These are phyloP conservation scores for Lentinula detonsa DNA, from an alignment of 768 basidiomycete genomes.

Conservation along the genomic window DNA sequence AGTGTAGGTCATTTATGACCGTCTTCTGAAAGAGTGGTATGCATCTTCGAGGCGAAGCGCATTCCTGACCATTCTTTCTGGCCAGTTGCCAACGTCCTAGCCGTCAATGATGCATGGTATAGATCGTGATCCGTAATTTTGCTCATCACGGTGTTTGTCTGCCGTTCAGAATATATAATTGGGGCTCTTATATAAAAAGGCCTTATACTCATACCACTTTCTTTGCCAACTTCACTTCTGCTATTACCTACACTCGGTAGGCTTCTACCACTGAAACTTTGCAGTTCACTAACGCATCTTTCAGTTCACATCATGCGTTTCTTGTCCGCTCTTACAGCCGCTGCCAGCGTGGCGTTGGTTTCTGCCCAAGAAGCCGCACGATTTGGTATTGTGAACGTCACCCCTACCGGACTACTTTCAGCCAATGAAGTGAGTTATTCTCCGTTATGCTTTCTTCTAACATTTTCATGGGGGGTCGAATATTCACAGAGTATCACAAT, in stretches of 20 bases:
- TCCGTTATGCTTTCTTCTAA: background rate
- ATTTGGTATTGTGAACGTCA: background rate
- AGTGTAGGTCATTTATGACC: no score
- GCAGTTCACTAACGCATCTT: background rate
- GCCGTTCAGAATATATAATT: no score
- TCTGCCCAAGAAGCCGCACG: slow-evolving; percentile 2
- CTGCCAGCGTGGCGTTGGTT: background rate
- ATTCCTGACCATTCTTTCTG: no score
- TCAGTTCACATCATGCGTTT: background rate
- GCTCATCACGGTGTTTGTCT: no score
- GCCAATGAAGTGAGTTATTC: background rate
- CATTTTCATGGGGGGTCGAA: background rate
- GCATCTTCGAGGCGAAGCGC: no score
- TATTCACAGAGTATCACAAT: background rate
- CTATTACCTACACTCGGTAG: background rate
- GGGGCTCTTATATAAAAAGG: no score
- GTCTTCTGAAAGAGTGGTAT: no score
- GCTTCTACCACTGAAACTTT: background rate
- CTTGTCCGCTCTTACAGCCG: background rate
- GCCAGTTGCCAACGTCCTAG: no score
- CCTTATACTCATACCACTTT: background rate
- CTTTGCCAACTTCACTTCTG: background rate
- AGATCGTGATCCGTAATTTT: no score
- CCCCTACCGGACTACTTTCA: background rate
- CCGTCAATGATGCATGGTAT: no score